Conservation (phyloP, 331 rosid species). For the Pyrus hybrid region DNA sequence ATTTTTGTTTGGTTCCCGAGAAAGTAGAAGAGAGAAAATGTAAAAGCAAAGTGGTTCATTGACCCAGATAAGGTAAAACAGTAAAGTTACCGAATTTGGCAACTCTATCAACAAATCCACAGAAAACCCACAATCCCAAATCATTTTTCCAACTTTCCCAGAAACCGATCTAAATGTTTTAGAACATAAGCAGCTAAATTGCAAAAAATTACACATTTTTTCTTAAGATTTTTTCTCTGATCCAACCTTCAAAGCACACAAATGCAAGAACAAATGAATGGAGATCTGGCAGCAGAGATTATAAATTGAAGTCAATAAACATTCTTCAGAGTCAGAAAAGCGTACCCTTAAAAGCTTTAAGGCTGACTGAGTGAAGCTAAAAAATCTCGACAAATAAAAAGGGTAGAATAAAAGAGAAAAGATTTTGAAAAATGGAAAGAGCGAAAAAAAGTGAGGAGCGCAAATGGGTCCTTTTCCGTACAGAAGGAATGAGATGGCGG, state of each 20-base stretch:
- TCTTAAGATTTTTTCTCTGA: background rate
- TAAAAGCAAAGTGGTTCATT: background rate
- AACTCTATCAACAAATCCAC: background rate
- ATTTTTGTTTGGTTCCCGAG: constrained; percentile 7
- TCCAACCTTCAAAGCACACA: background rate
- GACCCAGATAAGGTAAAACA: background rate
- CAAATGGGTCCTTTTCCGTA: constrained; percentile 11
- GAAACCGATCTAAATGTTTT: constrained; percentile 4
- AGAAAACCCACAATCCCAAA: background rate
- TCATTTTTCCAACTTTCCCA: background rate
- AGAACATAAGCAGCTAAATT: background rate
- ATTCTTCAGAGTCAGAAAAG: background rate
- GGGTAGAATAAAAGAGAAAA: background rate
- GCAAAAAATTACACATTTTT: too few species aligned
- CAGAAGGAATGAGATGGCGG: background rate
- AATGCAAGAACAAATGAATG: background rate
- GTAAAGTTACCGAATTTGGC: background rate
- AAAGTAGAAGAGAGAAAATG: background rate
- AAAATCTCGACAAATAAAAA: constrained; percentile 6
- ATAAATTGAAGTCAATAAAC: background rate
- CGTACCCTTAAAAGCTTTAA: constrained; percentile 27
- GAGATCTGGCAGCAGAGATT: constrained; percentile 12
- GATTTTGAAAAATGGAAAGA: background rate
- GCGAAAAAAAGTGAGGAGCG: background rate
- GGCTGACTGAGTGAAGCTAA: constrained; percentile 1